Percentiles rank a stretch among this genome's conserved stretches.
phyloP scores from a whole-genome alignment of 192 early-diverging fungal species.

The Entomortierella chlamydospora region DNA sequence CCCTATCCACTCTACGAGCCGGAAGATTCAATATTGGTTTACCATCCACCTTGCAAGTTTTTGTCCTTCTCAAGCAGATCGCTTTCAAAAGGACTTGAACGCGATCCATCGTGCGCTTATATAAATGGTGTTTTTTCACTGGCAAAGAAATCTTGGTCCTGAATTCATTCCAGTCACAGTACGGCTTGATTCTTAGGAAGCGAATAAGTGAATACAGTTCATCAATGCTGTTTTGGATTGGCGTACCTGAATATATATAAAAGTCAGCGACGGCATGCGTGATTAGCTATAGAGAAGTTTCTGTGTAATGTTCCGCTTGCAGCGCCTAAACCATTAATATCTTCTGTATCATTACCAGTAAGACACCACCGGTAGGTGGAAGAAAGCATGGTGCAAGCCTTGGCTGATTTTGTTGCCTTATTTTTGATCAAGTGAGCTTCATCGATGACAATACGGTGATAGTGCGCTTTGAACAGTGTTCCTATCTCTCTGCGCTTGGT shows the following conservation, averaged over 20 bases:
- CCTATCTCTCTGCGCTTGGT: slow-evolving; percentile 30
- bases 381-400: slow-evolving; percentile 59
- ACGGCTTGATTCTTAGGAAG: slow-evolving; percentile 73
- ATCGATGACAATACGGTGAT: slow-evolving; percentile 60
- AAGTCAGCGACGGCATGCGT: too few relatives aligned
- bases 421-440: slow-evolving; percentile 79
- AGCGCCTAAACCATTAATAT: not conserved
- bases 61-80: slow-evolving; percentile 77
- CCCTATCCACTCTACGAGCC: slow-evolving; percentile 56
- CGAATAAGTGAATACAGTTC: slow-evolving; percentile 78
- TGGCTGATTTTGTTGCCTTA: slow-evolving; percentile 55
- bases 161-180: slow-evolving; percentile 63
- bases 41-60: slow-evolving; percentile 70
- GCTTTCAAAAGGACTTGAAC: slow-evolving; percentile 69
- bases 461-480: slow-evolving; percentile 37
- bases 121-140: slow-evolving; percentile 44
- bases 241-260: slow-evolving; percentile 20
- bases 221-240: slow-evolving; percentile 76
- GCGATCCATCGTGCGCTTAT: slow-evolving; percentile 58
- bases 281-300: too few relatives aligned
- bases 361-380: slow-evolving; percentile 72
- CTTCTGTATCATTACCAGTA: slow-evolving; percentile 61
- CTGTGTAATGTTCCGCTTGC: not conserved
- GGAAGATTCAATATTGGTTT: slow-evolving; percentile 75
- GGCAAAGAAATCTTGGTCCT: slow-evolving; percentile 61